A percentile compares a stretch with the other conserved stretches of the same genome.
Conservation (phyloP, 1,284 basidiomycete species). For the Fomitopsis palustris region DNA sequence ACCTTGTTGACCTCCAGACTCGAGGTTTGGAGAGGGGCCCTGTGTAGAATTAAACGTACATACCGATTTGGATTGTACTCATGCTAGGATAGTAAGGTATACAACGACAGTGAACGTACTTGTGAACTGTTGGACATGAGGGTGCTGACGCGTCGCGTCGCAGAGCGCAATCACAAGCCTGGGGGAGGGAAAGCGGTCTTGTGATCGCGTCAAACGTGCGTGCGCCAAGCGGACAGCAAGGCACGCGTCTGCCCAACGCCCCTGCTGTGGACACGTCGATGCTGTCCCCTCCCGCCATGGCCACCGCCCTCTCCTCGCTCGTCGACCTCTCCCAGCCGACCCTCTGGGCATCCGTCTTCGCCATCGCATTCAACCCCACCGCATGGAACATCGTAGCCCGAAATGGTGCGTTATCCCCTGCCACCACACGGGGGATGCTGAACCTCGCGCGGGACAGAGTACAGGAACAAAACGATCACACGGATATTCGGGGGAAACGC, state of each 20-base stretch:
- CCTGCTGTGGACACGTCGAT: background rate
- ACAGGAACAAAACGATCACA: slow-evolving; percentile 84
- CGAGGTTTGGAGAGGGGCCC: too few species aligned
- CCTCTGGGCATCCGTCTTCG: slow-evolving; percentile 57
- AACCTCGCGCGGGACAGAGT: slow-evolving; percentile 50
- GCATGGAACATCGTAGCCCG: slow-evolving; percentile 96
- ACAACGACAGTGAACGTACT: too few species aligned
- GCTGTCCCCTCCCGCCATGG: background rate
- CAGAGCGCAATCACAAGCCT: background rate
- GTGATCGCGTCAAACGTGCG: background rate
- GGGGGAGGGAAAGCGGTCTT: background rate
- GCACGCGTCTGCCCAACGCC: background rate
- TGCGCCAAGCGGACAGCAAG: background rate
- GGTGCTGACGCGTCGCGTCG: background rate
- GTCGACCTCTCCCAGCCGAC: slow-evolving; percentile 66
- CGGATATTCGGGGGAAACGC: slow-evolving; percentile 74
- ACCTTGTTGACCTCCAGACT: too few species aligned
- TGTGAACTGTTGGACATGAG: too few species aligned
- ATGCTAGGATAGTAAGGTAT: too few species aligned
- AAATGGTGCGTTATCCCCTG: slow-evolving; percentile 62
- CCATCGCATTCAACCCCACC: slow-evolving; percentile 86
- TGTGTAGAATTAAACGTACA: too few species aligned
- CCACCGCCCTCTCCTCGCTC: background rate
- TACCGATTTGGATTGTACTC: too few species aligned
- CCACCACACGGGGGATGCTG: background rate